Base-by-base conservation (phyloP, 2,329 filamentous ascomycete genomes). In the Paramyrothecium roridum region DNA sequence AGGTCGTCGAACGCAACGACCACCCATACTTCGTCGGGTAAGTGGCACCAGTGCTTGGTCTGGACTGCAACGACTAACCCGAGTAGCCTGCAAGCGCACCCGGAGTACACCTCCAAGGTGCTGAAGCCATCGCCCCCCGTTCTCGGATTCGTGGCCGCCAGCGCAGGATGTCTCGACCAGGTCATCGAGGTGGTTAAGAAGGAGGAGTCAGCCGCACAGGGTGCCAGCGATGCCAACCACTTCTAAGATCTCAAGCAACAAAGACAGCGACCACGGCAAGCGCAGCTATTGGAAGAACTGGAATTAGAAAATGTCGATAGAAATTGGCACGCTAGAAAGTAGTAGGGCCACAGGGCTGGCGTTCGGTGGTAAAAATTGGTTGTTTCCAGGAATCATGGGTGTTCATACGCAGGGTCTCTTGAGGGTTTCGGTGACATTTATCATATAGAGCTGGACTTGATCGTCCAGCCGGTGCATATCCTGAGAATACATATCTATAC, bases 21-120 rank as follows among this genome's bases (percentile, higher is more conserved):
- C 91, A 96, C 70, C 89, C 89, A 0, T 96, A 84, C 80, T 96
- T 87, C 63, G 90, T 96, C 19, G 73, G 65, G 57, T 60, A 55
- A 53, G 55, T 50, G 10, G 16, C 13, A 8, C n/a, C 21, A 13
- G 52, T 54, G 30, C 13, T 20, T 34, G n/a, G 3, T 23, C 19
- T 3, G 19, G 56, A 48, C 3, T 21, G 8, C 2, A 1, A 2
- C 30, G 16, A 16, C 8, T 26, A 7, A 49, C n/a, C 57, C 47
- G 55, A 52, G n/a, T 47, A 60, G 86, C 59, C 89, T 93, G 12
- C 91, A 96, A 71, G 93, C 88, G 73, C 92, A 96, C 68, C 92
- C 93, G 2, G 92, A 97, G 72, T 96, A 93, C 69, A 78, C 90
- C 52, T 87, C 82, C 62, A 82, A 88, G 54, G 91, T 95, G 2